Percentiles rank a stretch among this genome's conserved stretches.
Conservation (phyloP, 139 green algal genomes). For the Auxenochlorella pyrenoidosa region DNA sequence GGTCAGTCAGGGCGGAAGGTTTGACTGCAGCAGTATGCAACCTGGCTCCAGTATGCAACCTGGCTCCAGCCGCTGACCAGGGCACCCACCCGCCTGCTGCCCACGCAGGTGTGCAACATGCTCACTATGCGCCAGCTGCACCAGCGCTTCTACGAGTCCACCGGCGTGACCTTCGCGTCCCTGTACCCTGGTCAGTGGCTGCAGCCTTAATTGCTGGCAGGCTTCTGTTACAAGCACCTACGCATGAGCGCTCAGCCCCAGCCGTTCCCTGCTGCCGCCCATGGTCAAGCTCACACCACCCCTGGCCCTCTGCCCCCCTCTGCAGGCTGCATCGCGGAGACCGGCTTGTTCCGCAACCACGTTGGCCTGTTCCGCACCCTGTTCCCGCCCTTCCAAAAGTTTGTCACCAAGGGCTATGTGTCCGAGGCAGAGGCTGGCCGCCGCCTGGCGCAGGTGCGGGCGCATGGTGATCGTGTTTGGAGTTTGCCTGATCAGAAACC, state of each 20-base stretch:
- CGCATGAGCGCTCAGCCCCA: too few relatives aligned
- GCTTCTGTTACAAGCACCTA: not conserved
- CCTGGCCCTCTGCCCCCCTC: not conserved
- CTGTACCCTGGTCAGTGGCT: conserved; percentile 85
- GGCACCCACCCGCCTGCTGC: not conserved
- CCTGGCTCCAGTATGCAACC: too few relatives aligned
- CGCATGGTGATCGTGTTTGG: too few relatives aligned
- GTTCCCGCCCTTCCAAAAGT: conserved; percentile 97
- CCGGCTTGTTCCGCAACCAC: conserved; percentile 92
- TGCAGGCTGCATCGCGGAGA: conserved; percentile 93
- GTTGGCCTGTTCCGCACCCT: conserved; percentile 80
- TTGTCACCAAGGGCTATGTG: conserved; percentile 94
- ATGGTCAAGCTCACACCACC: not conserved
- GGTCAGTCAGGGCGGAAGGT: conserved; percentile 16
- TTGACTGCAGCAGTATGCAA: not conserved
- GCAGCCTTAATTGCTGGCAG: too few relatives aligned
- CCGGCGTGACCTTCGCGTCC: conserved; percentile 85
- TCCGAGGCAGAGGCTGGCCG: conserved; percentile 88
- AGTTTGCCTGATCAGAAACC: not conserved
- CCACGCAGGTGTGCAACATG: conserved; percentile 92
- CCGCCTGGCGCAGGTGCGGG: conserved; percentile 75
- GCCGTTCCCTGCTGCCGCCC: too few relatives aligned
- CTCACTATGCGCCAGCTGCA: conserved; percentile 93
- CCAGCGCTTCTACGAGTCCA: conserved; percentile 77
- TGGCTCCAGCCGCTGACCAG: too few relatives aligned